Evolutionary conservation across 148 eudicot species (phyloP).

Genomic region (Chenopodium album): DNA sequence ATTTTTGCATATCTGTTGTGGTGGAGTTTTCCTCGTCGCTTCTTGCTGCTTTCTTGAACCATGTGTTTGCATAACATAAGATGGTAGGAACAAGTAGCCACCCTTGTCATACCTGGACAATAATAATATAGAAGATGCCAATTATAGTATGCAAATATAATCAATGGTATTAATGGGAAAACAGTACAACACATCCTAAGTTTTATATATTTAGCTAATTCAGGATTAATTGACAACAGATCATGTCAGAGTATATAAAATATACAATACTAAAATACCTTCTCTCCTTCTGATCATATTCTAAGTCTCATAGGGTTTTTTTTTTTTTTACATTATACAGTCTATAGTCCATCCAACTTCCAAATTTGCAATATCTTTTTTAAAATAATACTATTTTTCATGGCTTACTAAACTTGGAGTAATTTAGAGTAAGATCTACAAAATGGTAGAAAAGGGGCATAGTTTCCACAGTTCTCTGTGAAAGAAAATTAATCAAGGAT

Average conservation of each 20-base stretch:
- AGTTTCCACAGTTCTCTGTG: no score
- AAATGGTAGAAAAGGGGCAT: no score
- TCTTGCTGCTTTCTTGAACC: constrained; percentile 73
- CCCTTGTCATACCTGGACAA: constrained; percentile 76
- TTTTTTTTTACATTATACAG: not conserved
- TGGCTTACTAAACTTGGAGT: not conserved
- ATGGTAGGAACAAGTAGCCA: constrained; percentile 75
- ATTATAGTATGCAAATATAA: not conserved
- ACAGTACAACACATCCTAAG: no score
- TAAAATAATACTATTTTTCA: not conserved
- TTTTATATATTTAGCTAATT: no score
- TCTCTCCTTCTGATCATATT: not conserved
- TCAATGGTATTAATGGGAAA: not conserved
- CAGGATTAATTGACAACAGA: not conserved
- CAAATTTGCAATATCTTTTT: not conserved
- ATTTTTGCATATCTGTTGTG: constrained; percentile 65
- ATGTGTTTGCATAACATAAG: constrained; percentile 85
- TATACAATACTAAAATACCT: not conserved
- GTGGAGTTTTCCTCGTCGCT: constrained; percentile 49
- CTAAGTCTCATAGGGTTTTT: not conserved
- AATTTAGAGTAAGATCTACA: not conserved
- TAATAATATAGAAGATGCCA: constrained; percentile 18
- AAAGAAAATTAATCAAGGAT: no score
- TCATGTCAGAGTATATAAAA: not conserved
- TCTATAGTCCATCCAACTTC: not conserved